Evolutionary conservation across 805 yeast species (phyloP).

Genomic region (Wickerhamomyces strasburgensis): DNA sequence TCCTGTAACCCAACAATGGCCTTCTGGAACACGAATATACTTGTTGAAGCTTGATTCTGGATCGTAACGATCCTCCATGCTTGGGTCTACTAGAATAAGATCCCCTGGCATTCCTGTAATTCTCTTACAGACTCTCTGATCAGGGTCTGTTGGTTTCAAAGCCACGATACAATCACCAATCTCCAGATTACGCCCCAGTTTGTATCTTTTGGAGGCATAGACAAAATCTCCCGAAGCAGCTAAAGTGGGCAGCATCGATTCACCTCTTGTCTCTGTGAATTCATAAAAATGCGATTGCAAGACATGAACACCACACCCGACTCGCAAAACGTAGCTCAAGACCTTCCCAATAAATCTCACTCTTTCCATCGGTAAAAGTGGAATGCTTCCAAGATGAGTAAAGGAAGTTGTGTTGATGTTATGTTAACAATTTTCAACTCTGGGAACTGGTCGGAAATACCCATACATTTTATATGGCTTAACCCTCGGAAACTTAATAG

Average conservation of each 20-base stretch:
- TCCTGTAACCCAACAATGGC: conserved; percentile 97
- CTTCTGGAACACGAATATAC: conserved; percentile 78
- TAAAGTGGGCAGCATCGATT: conserved; percentile 91
- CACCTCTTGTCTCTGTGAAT: conserved; percentile 81
- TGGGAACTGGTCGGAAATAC: no score
- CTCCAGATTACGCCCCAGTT: conserved; percentile 57
- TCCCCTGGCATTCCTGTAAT: conserved; percentile 97
- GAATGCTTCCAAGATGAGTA: neutral
- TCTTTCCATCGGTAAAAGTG: neutral
- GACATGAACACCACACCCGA: conserved; percentile 64
- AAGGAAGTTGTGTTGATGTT: neutral
- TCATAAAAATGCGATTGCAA: conserved; percentile 64
- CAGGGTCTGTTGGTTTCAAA: conserved; percentile 83
- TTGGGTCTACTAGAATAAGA: conserved; percentile 73
- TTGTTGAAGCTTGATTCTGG: conserved; percentile 31
- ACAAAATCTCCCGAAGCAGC: conserved; percentile 73
- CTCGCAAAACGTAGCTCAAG: conserved; percentile 31
- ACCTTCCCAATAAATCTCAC: conserved; percentile 21
- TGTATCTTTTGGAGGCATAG: conserved; percentile 60
- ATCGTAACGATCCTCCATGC: conserved; percentile 30
- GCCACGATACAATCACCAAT: conserved; percentile 90
- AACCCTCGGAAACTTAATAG: no score
- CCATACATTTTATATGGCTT: no score
- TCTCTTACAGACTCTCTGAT: conserved; percentile 83
- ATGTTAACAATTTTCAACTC: no score